Conservation (phyloP, 148 eudicot species). For the Salicornia ramosissima region DNA sequence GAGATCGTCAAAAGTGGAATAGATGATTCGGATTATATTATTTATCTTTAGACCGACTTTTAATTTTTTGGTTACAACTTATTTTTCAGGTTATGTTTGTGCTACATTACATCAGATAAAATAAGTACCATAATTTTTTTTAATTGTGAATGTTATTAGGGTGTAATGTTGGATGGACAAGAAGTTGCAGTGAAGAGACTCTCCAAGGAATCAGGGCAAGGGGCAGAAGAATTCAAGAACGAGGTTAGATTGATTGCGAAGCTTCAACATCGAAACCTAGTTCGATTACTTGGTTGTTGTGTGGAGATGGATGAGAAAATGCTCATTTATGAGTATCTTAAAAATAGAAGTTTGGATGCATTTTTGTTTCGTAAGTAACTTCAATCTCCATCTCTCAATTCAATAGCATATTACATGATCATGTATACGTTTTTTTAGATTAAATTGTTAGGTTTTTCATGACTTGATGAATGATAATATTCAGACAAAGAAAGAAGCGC, state of each 20-base stretch:
- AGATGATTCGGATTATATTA: too few species aligned
- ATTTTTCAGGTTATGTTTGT: too few species aligned
- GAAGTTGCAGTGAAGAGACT: conserved; percentile 76
- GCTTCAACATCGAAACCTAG: conserved; percentile 85
- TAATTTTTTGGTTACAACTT: too few species aligned
- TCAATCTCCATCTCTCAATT: neutral
- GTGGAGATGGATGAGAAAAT: conserved; percentile 64
- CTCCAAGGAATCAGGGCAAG: conserved; percentile 67
- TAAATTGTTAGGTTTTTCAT: neutral
- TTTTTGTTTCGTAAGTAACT: conserved; percentile 44
- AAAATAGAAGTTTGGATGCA: conserved; percentile 61
- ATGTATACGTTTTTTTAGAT: too few species aligned
- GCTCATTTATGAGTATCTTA: conserved; percentile 66
- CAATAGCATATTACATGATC: neutral
- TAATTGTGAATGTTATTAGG: conserved; percentile 35
- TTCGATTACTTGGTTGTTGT: conserved; percentile 76
- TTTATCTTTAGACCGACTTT: too few species aligned
- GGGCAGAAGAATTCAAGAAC: conserved; percentile 69
- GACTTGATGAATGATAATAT: neutral
- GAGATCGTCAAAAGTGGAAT: too few species aligned
- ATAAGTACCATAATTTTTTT: too few species aligned
- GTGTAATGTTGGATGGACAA: conserved; percentile 43
- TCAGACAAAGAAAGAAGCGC: conserved; percentile 44
- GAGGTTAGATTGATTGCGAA: conserved; percentile 65
- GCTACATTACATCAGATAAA: too few species aligned